phyloP scores from a whole-genome alignment of 352 stramenopile species.

The Globisporangium middletonii region DNA sequence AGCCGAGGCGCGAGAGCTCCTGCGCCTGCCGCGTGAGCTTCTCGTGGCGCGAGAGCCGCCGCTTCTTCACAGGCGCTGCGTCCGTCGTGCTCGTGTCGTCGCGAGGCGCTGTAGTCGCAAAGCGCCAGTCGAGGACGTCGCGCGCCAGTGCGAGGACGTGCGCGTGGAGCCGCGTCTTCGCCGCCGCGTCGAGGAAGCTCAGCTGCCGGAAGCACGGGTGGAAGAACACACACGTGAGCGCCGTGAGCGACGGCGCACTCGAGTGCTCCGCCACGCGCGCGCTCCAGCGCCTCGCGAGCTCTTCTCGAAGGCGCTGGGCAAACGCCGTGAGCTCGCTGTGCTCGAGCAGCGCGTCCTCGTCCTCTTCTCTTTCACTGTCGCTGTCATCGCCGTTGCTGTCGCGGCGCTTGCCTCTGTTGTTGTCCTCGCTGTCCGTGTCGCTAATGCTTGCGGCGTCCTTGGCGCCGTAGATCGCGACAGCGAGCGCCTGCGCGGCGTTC shows the following conservation, averaged over 20 bases:
- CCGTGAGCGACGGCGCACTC: conserved; percentile 1
- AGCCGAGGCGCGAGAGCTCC: conserved; percentile 14
- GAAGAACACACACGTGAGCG: conserved; percentile 15
- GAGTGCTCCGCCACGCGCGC: conserved; percentile 1
- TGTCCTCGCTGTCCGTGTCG: background rate
- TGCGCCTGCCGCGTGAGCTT: conserved; percentile 12
- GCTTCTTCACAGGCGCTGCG: conserved; percentile 9
- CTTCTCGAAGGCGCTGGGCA: no score
- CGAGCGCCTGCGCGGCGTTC: conserved; percentile 2
- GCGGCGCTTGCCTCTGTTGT: no score
- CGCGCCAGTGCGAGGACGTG: conserved; percentile 6
- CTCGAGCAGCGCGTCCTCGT: no score
- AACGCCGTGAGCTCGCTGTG: no score
- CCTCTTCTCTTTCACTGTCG: no score
- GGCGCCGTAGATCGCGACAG: background rate
- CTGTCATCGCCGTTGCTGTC: no score
- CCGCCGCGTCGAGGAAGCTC: conserved; percentile 8
- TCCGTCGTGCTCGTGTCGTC: background rate
- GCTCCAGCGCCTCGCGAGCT: conserved; percentile 1
- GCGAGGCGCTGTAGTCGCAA: background rate
- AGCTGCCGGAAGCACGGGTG: conserved; percentile 21
- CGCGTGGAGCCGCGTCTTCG: conserved; percentile 3
- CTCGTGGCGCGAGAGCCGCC: conserved; percentile 9
- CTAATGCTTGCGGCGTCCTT: background rate
- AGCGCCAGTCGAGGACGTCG: conserved; percentile 6